Percentiles rank a stretch among this genome's conserved stretches.
These are phyloP conservation scores for Galeopsis tetrahit DNA, from an alignment of 257 asterid species.

Conservation along the genomic window DNA sequence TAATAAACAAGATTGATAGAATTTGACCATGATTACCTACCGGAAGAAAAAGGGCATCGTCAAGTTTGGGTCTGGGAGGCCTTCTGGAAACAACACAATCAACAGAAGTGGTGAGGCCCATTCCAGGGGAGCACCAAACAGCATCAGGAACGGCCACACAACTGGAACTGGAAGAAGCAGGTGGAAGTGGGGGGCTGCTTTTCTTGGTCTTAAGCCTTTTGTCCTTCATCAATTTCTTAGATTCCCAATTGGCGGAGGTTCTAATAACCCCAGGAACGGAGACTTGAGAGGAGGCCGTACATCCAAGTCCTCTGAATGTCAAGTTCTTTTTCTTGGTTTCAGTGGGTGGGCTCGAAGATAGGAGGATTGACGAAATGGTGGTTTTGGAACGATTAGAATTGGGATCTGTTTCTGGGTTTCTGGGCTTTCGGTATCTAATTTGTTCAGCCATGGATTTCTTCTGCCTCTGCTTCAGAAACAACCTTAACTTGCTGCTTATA, in stretches of 20 bases:
- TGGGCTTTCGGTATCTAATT: conserved; percentile 56
- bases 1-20: not conserved
- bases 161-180: too few relatives aligned
- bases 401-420: conserved; percentile 65
- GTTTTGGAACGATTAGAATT: conserved; percentile 55
- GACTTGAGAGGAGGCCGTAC: conserved; percentile 86
- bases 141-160: conserved; percentile 75
- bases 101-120: conserved; percentile 64
- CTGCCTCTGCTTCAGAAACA: conserved; percentile 43
- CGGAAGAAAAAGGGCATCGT: conserved; percentile 43
- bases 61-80: conserved; percentile 64
- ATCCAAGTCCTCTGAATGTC: conserved; percentile 83
- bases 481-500: too few relatives aligned
- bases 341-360: conserved; percentile 39
- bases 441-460: conserved; percentile 48
- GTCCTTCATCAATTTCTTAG: conserved; percentile 62
- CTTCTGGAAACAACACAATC: conserved; percentile 78
- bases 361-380: conserved; percentile 72
- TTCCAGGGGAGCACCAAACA: conserved; percentile 86
- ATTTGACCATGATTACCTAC: conserved; percentile 49
- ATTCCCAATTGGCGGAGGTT: conserved; percentile 84
- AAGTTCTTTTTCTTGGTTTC: conserved; percentile 70
- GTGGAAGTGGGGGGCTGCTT: not conserved
- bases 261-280: conserved; percentile 89
- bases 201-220: conserved; percentile 49